Base-by-base conservation (phyloP, 2,329 filamentous ascomycete genomes). In the Epichloe scottii region DNA sequence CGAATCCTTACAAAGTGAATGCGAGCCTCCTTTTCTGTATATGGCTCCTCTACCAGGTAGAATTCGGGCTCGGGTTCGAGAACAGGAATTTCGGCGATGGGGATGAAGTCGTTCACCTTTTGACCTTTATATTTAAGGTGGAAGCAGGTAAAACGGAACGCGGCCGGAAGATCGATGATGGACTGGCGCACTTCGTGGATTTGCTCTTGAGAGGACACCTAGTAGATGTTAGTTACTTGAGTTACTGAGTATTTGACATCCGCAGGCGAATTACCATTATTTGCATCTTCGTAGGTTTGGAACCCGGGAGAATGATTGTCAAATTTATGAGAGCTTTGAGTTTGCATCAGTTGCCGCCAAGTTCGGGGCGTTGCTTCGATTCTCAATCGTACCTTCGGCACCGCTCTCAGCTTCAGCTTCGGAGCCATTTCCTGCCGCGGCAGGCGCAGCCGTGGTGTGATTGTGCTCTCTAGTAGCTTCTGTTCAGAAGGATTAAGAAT, bases 61-160 rank as follows among this genome's bases (percentile, higher is more conserved):
- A 96, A 78, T 62, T 90, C 85, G 37, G 90, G 86, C 55, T 89
- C 83, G 35, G 84, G 70, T 49, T 81, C 79, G 51, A 98, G 78
- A 51, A 81, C 89, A 46, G 85, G 78, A 51, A 98, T 86, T 65
- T 98, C 91, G 50, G 88, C 89, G 55, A 98, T 79, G 66, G 94
- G 85, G 53, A 94, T 79, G 62, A 93, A 97, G 69, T 98, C 93
- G 68, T 97, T 97, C 76, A 98, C 85, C 57, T 87, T 85, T 69
- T 87, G 75, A 59, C 89, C 88, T 53, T 87, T 84, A 71, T 90
- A 84, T 71, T 97, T 90, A 61, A 98, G 82, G 71, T 98, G 93
- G 74, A 98, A 98, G 76, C 93, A 98, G 49, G 93, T 95, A 74
- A 96, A 96, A 69, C 95, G 89, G 72, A 96, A 93, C 48, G 91